phyloP scores from a whole-genome alignment of 768 basidiomycete genomes.

The Agrocybe pediades region DNA sequence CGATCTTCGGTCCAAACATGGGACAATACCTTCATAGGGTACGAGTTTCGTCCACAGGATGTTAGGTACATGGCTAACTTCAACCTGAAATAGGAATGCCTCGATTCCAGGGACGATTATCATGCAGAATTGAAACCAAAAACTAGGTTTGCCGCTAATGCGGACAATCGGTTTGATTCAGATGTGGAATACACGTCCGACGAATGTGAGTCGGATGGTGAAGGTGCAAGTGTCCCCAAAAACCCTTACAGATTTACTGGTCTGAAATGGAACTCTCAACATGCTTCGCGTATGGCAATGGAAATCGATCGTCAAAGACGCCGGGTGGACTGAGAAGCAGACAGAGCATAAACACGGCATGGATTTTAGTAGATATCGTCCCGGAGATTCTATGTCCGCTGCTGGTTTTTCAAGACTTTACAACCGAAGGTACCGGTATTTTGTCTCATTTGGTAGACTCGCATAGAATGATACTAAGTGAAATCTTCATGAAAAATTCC shows the following conservation, averaged over 20 bases:
- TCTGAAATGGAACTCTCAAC: too few relatives aligned
- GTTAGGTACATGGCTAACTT: background rate
- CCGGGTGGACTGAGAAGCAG: too few relatives aligned
- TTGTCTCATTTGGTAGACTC: slow-evolving; percentile 30
- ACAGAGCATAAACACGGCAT: too few relatives aligned
- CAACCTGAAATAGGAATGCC: background rate
- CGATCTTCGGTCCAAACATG: background rate
- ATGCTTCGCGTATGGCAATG: too few relatives aligned
- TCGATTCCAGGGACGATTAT: slow-evolving; percentile 1
- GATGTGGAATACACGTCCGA: too few relatives aligned
- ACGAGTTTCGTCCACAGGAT: background rate
- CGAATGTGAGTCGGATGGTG: too few relatives aligned
- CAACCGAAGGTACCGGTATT: background rate
- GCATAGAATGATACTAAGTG: slow-evolving; percentile 52
- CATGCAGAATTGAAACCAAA: background rate
- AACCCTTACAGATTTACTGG: too few relatives aligned
- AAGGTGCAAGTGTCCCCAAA: too few relatives aligned
- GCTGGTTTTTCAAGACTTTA: background rate
- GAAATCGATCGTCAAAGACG: too few relatives aligned
- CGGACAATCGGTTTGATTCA: too few relatives aligned
- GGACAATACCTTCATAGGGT: background rate
- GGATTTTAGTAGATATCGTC: too few relatives aligned
- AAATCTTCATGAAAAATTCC: background rate
- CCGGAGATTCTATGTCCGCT: too few relatives aligned
- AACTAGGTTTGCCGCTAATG: background rate